Conservation (phyloP, 345 rosid species). For the Citrus medica region DNA sequence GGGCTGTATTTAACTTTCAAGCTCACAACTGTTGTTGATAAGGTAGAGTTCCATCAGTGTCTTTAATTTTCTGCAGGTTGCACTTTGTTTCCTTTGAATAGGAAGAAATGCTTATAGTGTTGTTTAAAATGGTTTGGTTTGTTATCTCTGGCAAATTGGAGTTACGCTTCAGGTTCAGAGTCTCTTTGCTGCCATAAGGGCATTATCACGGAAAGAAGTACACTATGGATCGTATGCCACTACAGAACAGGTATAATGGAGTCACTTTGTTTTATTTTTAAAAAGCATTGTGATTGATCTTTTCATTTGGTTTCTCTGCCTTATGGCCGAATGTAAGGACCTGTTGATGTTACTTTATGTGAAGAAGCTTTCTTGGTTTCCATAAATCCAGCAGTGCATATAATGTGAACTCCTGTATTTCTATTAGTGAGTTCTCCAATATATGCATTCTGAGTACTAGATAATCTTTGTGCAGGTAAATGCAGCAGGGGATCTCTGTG, state of each 20-base stretch:
- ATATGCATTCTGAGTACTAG: neutral
- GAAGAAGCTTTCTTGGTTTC: neutral
- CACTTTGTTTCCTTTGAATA: neutral
- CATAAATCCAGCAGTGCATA: neutral
- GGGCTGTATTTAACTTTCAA: conserved; percentile 86
- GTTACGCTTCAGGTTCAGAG: conserved; percentile 39
- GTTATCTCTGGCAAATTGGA: conserved; percentile 3
- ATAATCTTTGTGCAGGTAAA: conserved; percentile 32
- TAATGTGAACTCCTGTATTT: neutral
- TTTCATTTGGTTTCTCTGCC: neutral
- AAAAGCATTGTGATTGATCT: neutral
- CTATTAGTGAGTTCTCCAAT: neutral
- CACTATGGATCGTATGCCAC: conserved; percentile 61
- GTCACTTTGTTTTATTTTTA: neutral
- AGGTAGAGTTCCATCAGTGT: conserved; percentile 35
- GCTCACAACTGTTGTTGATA: conserved; percentile 72
- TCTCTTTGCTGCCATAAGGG: conserved; percentile 45
- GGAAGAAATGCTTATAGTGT: neutral
- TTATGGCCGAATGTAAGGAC: neutral
- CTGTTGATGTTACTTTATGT: neutral
- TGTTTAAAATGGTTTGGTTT: neutral
- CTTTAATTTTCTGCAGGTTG: neutral
- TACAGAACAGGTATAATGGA: conserved; percentile 44
- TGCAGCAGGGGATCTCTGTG: conserved; percentile 62
- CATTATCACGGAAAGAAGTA: conserved; percentile 50